Percentiles rank a stretch among this genome's conserved stretches.
Conservation (phyloP, 2,329 filamentous ascomycete genomes). For the Colletotrichum neosansevieriae region DNA sequence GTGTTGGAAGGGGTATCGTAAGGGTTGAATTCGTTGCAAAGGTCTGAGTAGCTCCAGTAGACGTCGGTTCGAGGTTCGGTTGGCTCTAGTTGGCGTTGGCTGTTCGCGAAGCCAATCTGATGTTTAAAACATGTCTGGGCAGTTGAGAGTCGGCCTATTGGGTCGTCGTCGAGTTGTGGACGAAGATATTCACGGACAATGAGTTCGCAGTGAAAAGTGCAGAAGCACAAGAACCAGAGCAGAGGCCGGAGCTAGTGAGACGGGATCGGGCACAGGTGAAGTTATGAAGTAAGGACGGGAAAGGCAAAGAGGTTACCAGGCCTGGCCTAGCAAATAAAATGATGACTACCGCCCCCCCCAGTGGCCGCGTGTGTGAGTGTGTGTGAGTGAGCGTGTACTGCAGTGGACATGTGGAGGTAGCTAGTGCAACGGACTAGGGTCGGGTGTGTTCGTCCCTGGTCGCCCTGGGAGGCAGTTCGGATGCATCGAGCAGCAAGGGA, state of each 20-base stretch:
- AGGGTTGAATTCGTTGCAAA: background rate
- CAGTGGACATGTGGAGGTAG: conserved; percentile 38
- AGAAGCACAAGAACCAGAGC: conserved; percentile 31
- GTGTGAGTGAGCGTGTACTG: background rate
- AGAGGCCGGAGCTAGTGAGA: conserved; percentile 26
- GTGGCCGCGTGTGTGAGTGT: conserved; percentile 10
- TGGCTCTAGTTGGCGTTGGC: conserved; percentile 16
- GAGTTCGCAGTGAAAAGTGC: conserved; percentile 20
- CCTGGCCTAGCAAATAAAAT: conserved; percentile 35
- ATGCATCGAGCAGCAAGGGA: conserved; percentile 38
- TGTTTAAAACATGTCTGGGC: conserved; percentile 31
- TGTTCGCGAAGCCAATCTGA: conserved; percentile 12
- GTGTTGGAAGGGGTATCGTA: background rate
- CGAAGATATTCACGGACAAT: background rate
- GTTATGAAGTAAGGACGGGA: conserved; percentile 39
- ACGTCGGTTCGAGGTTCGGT: background rate
- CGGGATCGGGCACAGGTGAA: conserved; percentile 37
- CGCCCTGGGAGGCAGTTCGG: conserved; percentile 34
- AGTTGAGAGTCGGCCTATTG: background rate
- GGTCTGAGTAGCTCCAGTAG: background rate
- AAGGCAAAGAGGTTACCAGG: conserved; percentile 34
- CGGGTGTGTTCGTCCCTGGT: no score
- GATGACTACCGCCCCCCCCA: conserved; percentile 34
- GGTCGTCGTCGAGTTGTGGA: no score
- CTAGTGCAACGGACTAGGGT: conserved; percentile 35